Percentiles rank a stretch among this genome's conserved stretches.
phyloP scores from a whole-genome alignment of 1,284 basidiomycete species.

The Microbotryomycetes sp. region DNA sequence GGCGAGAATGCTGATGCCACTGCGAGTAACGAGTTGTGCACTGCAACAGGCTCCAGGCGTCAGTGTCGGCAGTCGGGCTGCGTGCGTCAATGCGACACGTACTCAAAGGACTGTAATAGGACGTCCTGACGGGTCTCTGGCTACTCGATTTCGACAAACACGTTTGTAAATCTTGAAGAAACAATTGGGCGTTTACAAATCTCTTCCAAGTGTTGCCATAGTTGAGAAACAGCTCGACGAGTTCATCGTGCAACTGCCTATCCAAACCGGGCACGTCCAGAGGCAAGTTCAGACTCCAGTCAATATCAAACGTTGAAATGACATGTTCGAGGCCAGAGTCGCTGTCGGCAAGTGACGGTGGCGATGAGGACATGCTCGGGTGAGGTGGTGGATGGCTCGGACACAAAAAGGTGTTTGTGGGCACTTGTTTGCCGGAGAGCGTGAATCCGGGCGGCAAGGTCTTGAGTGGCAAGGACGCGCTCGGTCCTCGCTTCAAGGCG shows the following conservation, averaged over 20 bases:
- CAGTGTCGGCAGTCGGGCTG: too few relatives aligned
- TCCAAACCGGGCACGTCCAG: constrained; percentile 7
- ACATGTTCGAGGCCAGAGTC: neutral
- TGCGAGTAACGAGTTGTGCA: neutral
- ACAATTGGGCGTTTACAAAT: neutral
- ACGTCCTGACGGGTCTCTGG: constrained; percentile 45
- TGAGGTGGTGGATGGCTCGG: neutral
- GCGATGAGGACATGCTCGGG: neutral
- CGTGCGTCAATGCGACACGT: neutral
- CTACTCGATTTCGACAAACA: neutral
- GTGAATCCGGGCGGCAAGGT: neutral
- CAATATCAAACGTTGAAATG: constrained; percentile 6
- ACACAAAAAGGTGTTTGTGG: neutral
- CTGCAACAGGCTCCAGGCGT: too few relatives aligned
- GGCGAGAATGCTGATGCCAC: neutral
- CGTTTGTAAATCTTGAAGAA: neutral
- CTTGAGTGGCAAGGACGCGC: neutral
- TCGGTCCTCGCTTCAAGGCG: neutral
- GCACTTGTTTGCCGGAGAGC: neutral
- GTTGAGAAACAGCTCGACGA: constrained; percentile 48
- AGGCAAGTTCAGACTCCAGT: constrained; percentile 20
- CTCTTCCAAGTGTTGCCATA: constrained; percentile 13
- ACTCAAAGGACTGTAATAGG: constrained; percentile 57
- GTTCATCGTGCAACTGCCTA: constrained; percentile 24
- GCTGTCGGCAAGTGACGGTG: neutral